Evolutionary conservation across 371 early-diverging fungal species (phyloP).

Genomic region (Lichtheimia corymbifera): DNA sequence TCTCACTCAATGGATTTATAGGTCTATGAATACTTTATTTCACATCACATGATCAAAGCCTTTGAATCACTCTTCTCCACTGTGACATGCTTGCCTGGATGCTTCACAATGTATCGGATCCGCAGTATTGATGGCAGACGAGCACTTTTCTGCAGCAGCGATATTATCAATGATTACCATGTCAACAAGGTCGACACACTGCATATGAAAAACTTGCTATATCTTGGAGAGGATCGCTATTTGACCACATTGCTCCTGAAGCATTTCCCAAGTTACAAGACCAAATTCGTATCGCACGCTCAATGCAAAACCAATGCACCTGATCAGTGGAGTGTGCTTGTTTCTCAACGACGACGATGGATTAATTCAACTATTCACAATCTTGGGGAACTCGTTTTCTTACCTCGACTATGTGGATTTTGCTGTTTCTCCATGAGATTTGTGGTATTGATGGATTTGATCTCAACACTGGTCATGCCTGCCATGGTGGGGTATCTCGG

Average conservation of each 20-base stretch:
- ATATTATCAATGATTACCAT: constrained; percentile 91
- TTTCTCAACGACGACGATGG: constrained; percentile 98
- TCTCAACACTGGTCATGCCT: constrained; percentile 91
- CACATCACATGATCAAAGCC: constrained; percentile 96
- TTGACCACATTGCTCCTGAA: constrained; percentile 98
- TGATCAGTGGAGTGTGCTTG: constrained; percentile 87
- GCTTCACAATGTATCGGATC: constrained; percentile 94
- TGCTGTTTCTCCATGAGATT: constrained; percentile 99
- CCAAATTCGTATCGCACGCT: constrained; percentile 95
- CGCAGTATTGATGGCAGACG: constrained; percentile 75
- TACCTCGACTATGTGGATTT: constrained; percentile 93
- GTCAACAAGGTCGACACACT: constrained; percentile 95
- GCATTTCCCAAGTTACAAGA: constrained; percentile 94
- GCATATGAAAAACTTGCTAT: constrained; percentile 91
- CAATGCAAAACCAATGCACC: constrained; percentile 96
- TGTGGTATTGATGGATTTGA: constrained; percentile 90
- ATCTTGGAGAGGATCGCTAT: constrained; percentile 87
- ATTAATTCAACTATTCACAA: constrained; percentile 98
- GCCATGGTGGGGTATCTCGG: constrained; percentile 86
- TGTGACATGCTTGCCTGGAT: constrained; percentile 96
- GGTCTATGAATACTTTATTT: constrained; percentile 95
- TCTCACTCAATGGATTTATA: too few relatives aligned
- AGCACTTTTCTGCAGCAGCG: constrained; percentile 88
- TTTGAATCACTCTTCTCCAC: constrained; percentile 99
- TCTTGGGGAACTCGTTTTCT: constrained; percentile 84